Percentiles rank a stretch among this genome's conserved stretches.
These are phyloP conservation scores for Golubevia sp. DNA, from an alignment of 1,284 basidiomycete species.

Conservation along the genomic window DNA sequence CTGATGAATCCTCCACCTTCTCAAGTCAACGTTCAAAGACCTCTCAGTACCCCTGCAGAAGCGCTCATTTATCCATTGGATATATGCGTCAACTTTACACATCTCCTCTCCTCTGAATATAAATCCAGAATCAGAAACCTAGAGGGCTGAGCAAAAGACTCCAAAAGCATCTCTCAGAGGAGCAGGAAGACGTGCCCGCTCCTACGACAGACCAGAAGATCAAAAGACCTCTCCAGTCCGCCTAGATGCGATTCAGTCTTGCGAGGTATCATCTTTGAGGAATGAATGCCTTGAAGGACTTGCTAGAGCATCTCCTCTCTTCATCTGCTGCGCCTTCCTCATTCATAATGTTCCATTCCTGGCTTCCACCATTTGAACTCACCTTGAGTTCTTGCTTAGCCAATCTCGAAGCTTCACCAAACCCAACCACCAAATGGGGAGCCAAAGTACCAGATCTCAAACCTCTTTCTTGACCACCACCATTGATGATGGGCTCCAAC, in stretches of 20 bases:
- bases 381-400: constrained; percentile 90
- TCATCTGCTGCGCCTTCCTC: constrained; percentile 58
- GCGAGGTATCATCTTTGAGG: neutral
- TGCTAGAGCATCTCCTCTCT: constrained; percentile 2
- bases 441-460: constrained; percentile 91
- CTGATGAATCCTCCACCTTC: no score
- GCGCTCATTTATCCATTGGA: constrained; percentile 64
- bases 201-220: neutral
- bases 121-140: no score
- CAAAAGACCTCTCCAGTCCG: neutral
- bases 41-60: constrained; percentile 88
- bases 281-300: neutral
- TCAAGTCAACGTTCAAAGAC: constrained; percentile 18
- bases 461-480: constrained; percentile 97
- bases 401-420: constrained; percentile 93
- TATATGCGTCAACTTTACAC: no score
- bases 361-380: no score
- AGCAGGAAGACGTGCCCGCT: no score
- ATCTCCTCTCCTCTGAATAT: no score
- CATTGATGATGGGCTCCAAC: constrained; percentile 90
- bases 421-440: constrained; percentile 84
- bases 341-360: no score
- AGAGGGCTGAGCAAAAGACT: no score
- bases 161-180: no score
- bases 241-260: neutral